Evolutionary conservation across 2,329 filamentous ascomycete species (phyloP), one percentile per base, ranked within the genome.

Genomic region (Nigrospora sphaerica): DNA sequence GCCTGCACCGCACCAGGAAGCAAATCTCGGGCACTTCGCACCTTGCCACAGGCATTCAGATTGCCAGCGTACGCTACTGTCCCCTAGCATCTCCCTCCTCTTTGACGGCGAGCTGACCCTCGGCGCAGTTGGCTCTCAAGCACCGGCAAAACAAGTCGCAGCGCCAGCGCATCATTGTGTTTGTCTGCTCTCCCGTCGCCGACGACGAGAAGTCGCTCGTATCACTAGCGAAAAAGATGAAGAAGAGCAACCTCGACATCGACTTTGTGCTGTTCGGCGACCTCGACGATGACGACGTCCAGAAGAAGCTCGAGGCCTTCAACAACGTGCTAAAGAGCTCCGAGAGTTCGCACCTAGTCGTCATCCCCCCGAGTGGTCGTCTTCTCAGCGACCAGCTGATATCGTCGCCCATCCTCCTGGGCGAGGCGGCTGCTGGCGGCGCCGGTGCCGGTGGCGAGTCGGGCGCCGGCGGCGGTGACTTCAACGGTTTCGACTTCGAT

Each of bases 101-200:
- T 2, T 10, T 19, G 40, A 31, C 9, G 41, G 34, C 18, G n/a
- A 9, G 40, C 45, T 44, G 37, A 43, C 42, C 38, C 13, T 35
- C 18, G 28, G 13, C 43, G 54, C 62, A 96, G 91, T 80, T 98
- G 59, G 93, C 93, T 36, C 79, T 98, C 60, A 97, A 97, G 73
- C 93, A 98, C 72, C 85, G 93, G 60, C 91, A 95, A 72, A 97
- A 98, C 73, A 95, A 95, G 70, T 89, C 88, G 42, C 93, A 97
- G 71, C 83, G 89, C 58, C 91, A 95, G 76, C 87, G 93, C 56
- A 95, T 98, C 75, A 86, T 98, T 69, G 90, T 95, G 50, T 96
- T 98, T 68, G 86, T 91, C 53, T 98, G 93, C 78, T 95, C 90
- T 37, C 87, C 91, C 28, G 85, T 97, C 61, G 78, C 83, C 51